Base-by-base conservation (phyloP, 2,329 filamentous ascomycete species). In the Talaromyces islandicus region DNA sequence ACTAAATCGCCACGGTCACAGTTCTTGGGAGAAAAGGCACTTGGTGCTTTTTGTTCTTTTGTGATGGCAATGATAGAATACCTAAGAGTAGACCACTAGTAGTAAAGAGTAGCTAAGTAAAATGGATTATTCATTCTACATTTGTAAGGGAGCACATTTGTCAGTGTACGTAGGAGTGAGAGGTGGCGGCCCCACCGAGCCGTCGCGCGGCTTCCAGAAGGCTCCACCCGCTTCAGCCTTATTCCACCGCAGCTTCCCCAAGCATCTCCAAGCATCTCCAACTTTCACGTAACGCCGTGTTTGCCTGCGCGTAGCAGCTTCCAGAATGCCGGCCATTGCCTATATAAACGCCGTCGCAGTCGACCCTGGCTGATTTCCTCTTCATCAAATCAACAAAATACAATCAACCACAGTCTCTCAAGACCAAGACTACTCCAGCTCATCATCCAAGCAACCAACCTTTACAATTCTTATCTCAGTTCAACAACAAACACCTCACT, bases 201-300 rank as follows among this genome's bases (percentile, higher is more conserved):
- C 48, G 19, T 41, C 48, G 30, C 30, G 48, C n/a, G 24, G 56
- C 12, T 61, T 61, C 59, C 58, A 51, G 59, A 55, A 61, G 19
- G 55, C 55, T 61, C 59, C 59, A 61, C 59, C 12, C 41, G 2
- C 51, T 57, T 56, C 27, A 51, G 21, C 21, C 56, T 9, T 7
- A 51, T 29, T 54, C 41, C 17, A 21, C 4, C 10, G 10, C 7
- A 7, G 7, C 32, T n/a, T n/a, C n/a, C n/a, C n/a, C n/a, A 12
- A 25, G 59, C 48, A 51, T 58, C 59, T 51, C 29, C 41, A 43
- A 58, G n/a, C 32, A 55, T 58, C 59, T 43, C 24, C 41, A 43
- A 58, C 12, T 29, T 57, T 48, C 59, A 52, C 17, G 59, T 27
- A 27, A 32, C 24, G 24, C n/a, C n/a, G 4, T 54, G 21, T 27